These are phyloP conservation scores for Pseudogymnoascus sp. DNA, from an alignment of 2,329 filamentous ascomycete species.

Conservation along the genomic window DNA sequence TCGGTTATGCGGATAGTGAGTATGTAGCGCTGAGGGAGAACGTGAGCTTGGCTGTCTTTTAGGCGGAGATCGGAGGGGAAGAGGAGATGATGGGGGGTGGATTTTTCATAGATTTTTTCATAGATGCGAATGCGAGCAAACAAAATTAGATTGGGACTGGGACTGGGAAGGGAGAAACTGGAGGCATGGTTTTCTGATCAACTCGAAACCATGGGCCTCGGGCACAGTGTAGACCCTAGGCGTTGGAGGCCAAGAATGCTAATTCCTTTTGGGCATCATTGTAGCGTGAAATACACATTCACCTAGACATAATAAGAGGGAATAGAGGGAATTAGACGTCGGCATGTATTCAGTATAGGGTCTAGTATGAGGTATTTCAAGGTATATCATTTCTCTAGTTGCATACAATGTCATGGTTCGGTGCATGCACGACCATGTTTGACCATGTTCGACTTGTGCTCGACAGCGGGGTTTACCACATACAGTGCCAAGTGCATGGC, in stretches of 20 bases:
- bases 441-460: neutral
- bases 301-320: neutral
- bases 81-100: neutral
- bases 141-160: slow-evolving; percentile 5
- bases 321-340: neutral
- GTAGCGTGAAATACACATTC: neutral
- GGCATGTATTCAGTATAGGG: neutral
- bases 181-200: neutral
- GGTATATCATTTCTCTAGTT: slow-evolving; percentile 5
- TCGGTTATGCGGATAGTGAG: slow-evolving; percentile 91
- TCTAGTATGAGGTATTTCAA: slow-evolving; percentile 5
- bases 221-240: neutral
- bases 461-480: slow-evolving; percentile 2
- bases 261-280: neutral
- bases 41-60: slow-evolving; percentile 60
- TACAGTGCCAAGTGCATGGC: neutral
- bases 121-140: neutral
- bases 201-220: neutral
- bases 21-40: slow-evolving; percentile 88
- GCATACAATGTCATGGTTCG: neutral
- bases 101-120: neutral
- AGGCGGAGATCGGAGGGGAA: neutral
- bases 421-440: neutral
- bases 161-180: neutral
- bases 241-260: neutral